These are phyloP conservation scores for Plectosphaerella plurivora DNA, from an alignment of 2,329 filamentous ascomycete species.

Conservation along the genomic window DNA sequence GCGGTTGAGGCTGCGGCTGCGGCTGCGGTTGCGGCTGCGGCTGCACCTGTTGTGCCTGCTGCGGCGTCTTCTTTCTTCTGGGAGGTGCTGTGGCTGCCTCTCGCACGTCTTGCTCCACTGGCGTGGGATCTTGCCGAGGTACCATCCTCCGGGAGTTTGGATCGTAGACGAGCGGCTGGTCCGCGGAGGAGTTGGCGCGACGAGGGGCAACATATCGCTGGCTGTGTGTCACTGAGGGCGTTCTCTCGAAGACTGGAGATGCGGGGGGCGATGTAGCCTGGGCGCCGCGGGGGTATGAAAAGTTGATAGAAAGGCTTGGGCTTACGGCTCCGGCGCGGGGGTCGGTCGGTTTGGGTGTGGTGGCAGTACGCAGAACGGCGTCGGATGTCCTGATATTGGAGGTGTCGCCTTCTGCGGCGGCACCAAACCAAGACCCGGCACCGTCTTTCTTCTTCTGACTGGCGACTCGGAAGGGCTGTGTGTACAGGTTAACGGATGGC, in stretches of 20 bases:
- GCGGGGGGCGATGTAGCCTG: slow-evolving; percentile 34
- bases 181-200: slow-evolving; percentile 20
- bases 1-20: neutral
- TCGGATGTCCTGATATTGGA: slow-evolving; percentile 41
- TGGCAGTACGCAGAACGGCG: slow-evolving; percentile 26
- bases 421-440: slow-evolving; percentile 44
- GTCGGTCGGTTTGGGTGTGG: slow-evolving; percentile 16
- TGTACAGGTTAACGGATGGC: slow-evolving; percentile 37
- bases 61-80: slow-evolving; percentile 21
- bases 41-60: slow-evolving; percentile 4
- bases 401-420: slow-evolving; percentile 35
- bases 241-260: slow-evolving; percentile 18
- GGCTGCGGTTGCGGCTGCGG: too few species aligned
- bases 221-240: slow-evolving; percentile 12
- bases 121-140: slow-evolving; percentile 37
- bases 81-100: slow-evolving; percentile 2
- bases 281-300: slow-evolving; percentile 49
- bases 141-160: slow-evolving; percentile 63
- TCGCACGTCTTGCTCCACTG: slow-evolving; percentile 31
- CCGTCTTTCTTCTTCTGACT: slow-evolving; percentile 45
- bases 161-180: slow-evolving; percentile 54
- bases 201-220: slow-evolving; percentile 17
- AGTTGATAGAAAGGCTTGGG: slow-evolving; percentile 49
- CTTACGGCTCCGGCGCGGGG: slow-evolving; percentile 40
- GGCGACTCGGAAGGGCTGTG: slow-evolving; percentile 46